Evolutionary conservation across 371 early-diverging fungal genomes (phyloP).

Genomic region (Mortierella polycephala): DNA sequence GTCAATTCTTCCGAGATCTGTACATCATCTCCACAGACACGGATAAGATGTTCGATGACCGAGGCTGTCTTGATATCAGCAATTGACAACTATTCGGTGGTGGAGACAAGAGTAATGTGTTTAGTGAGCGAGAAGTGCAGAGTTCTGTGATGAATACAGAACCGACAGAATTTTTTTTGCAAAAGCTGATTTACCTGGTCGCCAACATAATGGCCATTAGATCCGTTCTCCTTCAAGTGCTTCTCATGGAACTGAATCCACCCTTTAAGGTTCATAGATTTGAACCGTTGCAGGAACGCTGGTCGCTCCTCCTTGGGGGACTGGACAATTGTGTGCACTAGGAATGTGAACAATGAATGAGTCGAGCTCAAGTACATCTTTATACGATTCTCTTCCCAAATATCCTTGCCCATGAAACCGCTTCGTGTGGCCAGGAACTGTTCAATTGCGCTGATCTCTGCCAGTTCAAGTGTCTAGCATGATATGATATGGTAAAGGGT

Average conservation of each 20-base stretch:
- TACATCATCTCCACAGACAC: slow-evolving; percentile 15
- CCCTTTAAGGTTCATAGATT: slow-evolving; percentile 13
- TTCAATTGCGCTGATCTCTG: slow-evolving; percentile 61
- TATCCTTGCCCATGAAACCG: slow-evolving; percentile 54
- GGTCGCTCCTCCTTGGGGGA: slow-evolving; percentile 26
- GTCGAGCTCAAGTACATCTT: slow-evolving; percentile 56
- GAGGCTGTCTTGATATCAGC: slow-evolving; percentile 46
- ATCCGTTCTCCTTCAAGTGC: slow-evolving; percentile 20
- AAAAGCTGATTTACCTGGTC: slow-evolving; percentile 14
- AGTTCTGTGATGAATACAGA: too few species aligned
- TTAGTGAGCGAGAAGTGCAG: neutral
- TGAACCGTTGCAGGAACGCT: slow-evolving; percentile 25
- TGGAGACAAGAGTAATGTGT: too few species aligned
- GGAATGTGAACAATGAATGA: slow-evolving; percentile 24
- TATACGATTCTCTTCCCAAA: slow-evolving; percentile 44
- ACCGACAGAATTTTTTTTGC: neutral
- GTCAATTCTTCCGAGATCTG: slow-evolving; percentile 33
- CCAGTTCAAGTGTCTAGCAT: slow-evolving; percentile 36
- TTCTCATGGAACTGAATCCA: slow-evolving; percentile 30
- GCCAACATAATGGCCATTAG: slow-evolving; percentile 41
- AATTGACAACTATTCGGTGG: slow-evolving; percentile 19
- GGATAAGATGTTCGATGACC: slow-evolving; percentile 21
- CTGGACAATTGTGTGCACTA: slow-evolving; percentile 9
- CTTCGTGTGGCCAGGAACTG: slow-evolving; percentile 58
- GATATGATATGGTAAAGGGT: too few species aligned